Evolutionary conservation across 345 rosid genomes (phyloP), one percentile per base, ranked within the genome.

Genomic region (Pistacia atlantica): DNA sequence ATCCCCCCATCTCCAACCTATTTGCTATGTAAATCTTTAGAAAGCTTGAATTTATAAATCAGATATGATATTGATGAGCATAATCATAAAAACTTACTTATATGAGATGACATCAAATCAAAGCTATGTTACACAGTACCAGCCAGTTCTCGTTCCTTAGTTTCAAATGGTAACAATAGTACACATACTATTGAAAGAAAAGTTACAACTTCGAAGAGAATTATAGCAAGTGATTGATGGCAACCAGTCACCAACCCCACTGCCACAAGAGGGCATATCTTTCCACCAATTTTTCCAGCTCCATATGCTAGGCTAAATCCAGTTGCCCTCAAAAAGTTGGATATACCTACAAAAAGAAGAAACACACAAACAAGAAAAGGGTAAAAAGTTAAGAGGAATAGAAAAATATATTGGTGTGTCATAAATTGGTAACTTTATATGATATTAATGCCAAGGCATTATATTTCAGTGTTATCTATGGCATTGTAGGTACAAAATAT

Each of bases 251-350:
- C 25, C 1, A 25, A 25, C 25, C 25, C 25, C 25, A 25, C 87
- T 0, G 91, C 89, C 22, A 86, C 90, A 31, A 88, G 75, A 14
- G 91, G 93, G 72, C 87, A 83, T 52, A 88, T 33, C 87, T 86
- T 84, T 25, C 93, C 93, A 1, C 93, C 93, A 28, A 90, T 80
- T 81, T 91, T 83, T 71, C 91, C 93, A 67, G 86, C 69, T 4
- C 87, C 77, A 74, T 87, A 88, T 5, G 89, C 91, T 17, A 84
- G 73, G 64, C 93, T 91, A 28, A 81, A 78, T 28, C 91, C 93
- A 3, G 93, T 88, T 80, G 93, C n/a, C 68, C 91, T 73, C 71
- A 86, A 84, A 4, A 72, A 13, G 93, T 88, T 64, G 93, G 93
- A 75, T 90, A 86, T 56, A 90, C 60, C 93, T 89, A 51, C 70